Evolutionary conservation across 306 rosid species (phyloP).

Genomic region (Trifolium subterraneum): DNA sequence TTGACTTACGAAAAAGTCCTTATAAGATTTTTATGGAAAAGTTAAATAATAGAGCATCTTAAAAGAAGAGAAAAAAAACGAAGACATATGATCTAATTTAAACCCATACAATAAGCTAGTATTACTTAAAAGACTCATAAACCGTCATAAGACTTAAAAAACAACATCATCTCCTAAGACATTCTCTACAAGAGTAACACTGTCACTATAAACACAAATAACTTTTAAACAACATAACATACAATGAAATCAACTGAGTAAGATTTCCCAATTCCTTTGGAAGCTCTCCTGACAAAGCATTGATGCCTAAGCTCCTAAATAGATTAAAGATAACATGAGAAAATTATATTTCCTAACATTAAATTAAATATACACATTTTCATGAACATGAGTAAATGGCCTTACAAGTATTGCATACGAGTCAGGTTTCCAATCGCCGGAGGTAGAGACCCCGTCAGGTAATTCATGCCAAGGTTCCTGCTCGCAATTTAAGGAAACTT

Average conservation of each 20-base stretch:
- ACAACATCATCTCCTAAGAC: no score
- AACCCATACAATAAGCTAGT: no score
- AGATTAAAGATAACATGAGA: slow-evolving; percentile 25
- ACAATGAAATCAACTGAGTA: slow-evolving; percentile 53
- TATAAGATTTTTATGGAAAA: not conserved
- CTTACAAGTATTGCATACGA: slow-evolving; percentile 73
- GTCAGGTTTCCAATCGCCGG: slow-evolving; percentile 69
- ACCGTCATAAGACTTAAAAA: no score
- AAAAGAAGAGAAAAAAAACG: not conserved
- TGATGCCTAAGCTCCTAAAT: slow-evolving; percentile 60
- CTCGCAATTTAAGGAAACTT: slow-evolving; percentile 22
- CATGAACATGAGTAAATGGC: not conserved
- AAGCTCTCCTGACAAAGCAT: slow-evolving; percentile 72
- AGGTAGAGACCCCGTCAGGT: slow-evolving; percentile 71
- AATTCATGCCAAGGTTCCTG: slow-evolving; percentile 67
- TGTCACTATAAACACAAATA: no score
- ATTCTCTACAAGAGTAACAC: no score
- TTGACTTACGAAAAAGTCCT: not conserved
- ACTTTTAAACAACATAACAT: slow-evolving; percentile 32
- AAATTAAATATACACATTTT: not conserved
- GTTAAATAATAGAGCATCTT: not conserved
- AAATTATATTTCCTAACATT: not conserved
- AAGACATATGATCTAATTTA: no score
- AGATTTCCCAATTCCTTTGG: slow-evolving; percentile 79
- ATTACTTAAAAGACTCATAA: no score